phyloP scores from a whole-genome alignment of 164 flowering plant genomes.

The Cinnamomum micranthum region DNA sequence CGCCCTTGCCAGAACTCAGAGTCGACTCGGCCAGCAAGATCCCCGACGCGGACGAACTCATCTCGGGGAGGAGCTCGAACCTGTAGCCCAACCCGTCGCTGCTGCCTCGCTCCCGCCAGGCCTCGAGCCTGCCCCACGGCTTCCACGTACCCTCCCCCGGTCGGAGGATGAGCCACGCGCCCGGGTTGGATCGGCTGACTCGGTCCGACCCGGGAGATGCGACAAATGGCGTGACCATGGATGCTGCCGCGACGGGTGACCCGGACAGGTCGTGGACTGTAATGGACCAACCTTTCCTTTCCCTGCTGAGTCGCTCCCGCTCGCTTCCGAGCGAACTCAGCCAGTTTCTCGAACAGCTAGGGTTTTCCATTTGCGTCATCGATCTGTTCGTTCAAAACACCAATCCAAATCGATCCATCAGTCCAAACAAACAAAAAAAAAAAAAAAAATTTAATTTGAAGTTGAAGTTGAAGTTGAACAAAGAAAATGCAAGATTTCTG shows the following conservation, averaged over 20 bases:
- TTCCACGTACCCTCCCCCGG: slow-evolving; percentile 84
- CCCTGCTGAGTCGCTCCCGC: slow-evolving; percentile 60
- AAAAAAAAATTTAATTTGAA: no score
- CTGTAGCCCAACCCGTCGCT: slow-evolving; percentile 71
- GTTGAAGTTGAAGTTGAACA: background rate
- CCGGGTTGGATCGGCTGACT: slow-evolving; percentile 89
- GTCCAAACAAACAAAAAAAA: background rate
- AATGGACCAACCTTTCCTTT: slow-evolving; percentile 93
- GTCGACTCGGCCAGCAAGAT: slow-evolving; percentile 65
- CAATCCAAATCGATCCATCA: background rate
- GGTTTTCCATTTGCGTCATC: slow-evolving; percentile 9
- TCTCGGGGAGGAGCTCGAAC: slow-evolving; percentile 62
- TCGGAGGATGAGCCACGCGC: slow-evolving; percentile 94
- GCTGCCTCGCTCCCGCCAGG: slow-evolving; percentile 88
- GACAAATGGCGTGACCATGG: slow-evolving; percentile 98
- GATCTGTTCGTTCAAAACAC: background rate
- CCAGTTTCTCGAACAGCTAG: slow-evolving; percentile 57
- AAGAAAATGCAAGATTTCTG: background rate
- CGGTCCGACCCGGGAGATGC: slow-evolving; percentile 88
- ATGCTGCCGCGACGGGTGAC: slow-evolving; percentile 86
- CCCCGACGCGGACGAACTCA: slow-evolving; percentile 35
- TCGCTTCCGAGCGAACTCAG: slow-evolving; percentile 72
- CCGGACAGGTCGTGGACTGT: slow-evolving; percentile 95
- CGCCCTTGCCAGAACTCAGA: slow-evolving; percentile 50
- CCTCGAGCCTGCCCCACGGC: slow-evolving; percentile 97